Conservation (phyloP, 805 yeast genomes). For the Candida namnaoensis region DNA sequence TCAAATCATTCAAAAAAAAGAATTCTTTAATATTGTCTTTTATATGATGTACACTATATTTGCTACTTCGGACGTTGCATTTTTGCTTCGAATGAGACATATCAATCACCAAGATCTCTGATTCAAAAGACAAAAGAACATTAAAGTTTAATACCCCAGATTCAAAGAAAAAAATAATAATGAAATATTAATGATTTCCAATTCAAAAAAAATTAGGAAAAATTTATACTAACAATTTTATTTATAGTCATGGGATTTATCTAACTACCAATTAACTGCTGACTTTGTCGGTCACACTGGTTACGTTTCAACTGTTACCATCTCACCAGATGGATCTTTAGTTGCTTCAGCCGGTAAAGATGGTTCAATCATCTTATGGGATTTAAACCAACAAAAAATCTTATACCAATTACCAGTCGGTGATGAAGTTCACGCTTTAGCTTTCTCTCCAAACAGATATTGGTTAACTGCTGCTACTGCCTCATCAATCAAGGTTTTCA, state of each 20-base stretch:
- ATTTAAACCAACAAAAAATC: conserved; percentile 75
- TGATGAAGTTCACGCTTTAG: conserved; percentile 95
- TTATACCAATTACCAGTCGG: conserved; percentile 92
- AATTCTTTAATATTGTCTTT: conserved; percentile 5
- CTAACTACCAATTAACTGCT: conserved; percentile 77
- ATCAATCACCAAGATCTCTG: conserved; percentile 99
- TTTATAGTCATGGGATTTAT: conserved; percentile 88
- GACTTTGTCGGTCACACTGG: conserved; percentile 99
- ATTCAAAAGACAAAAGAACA: conserved; percentile 23
- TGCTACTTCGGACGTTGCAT: conserved; percentile 97
- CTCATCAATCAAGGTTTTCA: conserved; percentile 95
- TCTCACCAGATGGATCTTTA: conserved; percentile 99
- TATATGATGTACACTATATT: conserved; percentile 81
- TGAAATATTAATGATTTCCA: too few relatives aligned
- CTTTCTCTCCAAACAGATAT: conserved; percentile 99
- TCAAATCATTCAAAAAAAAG: too few relatives aligned
- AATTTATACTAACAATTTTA: conserved; percentile 33
- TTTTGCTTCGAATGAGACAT: conserved; percentile 85
- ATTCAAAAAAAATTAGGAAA: neutral
- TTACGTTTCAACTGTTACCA: conserved; percentile 93
- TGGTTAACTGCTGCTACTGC: conserved; percentile 99
- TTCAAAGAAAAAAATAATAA: neutral
- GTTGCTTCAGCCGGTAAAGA: conserved; percentile 99
- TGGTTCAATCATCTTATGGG: conserved; percentile 98
- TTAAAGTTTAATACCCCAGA: neutral